phyloP scores from a whole-genome alignment of 768 basidiomycete genomes.

The Agrocybe pediades region DNA sequence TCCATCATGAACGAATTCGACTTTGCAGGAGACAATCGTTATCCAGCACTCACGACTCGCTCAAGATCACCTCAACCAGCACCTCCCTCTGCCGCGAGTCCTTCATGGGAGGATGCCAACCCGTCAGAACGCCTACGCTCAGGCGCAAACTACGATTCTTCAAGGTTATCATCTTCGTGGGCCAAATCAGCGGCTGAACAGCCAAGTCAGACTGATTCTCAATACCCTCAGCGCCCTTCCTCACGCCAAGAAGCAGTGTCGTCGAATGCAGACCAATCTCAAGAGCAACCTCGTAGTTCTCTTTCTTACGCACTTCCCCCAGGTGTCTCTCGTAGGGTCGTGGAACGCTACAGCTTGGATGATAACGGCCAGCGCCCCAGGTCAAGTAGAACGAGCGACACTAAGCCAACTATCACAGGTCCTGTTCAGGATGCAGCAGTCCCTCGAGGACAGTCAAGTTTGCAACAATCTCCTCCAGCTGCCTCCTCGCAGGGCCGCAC shows the following conservation, averaged over 20 bases:
- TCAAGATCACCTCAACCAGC: constrained; percentile 13
- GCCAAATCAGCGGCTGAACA: constrained; percentile 22
- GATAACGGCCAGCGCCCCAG: constrained; percentile 38
- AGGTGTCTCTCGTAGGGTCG: constrained; percentile 44
- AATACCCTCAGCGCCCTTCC: constrained; percentile 19
- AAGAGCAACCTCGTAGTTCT: constrained; percentile 38
- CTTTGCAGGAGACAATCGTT: constrained; percentile 66
- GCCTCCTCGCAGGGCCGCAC: constrained; percentile 20
- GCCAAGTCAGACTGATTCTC: constrained; percentile 21
- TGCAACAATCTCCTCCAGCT: constrained; percentile 16
- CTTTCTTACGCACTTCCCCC: constrained; percentile 48
- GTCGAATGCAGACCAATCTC: constrained; percentile 35
- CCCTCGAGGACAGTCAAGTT: constrained; percentile 19
- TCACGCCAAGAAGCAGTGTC: constrained; percentile 26
- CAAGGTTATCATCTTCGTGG: constrained; percentile 12
- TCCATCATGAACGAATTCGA: constrained; percentile 62
- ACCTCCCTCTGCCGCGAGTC: constrained; percentile 14
- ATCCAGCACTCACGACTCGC: constrained; percentile 35
- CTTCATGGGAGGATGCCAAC: constrained; percentile 15
- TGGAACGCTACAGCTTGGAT: constrained; percentile 56
- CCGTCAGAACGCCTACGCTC: constrained; percentile 8
- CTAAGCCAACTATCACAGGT: constrained; percentile 29
- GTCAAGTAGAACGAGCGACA: constrained; percentile 37
- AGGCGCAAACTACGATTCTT: constrained; percentile 2
- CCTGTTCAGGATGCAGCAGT: constrained; percentile 29